phyloP scores from a whole-genome alignment of 805 yeast species.

The Yarrowia yakushimensis region DNA sequence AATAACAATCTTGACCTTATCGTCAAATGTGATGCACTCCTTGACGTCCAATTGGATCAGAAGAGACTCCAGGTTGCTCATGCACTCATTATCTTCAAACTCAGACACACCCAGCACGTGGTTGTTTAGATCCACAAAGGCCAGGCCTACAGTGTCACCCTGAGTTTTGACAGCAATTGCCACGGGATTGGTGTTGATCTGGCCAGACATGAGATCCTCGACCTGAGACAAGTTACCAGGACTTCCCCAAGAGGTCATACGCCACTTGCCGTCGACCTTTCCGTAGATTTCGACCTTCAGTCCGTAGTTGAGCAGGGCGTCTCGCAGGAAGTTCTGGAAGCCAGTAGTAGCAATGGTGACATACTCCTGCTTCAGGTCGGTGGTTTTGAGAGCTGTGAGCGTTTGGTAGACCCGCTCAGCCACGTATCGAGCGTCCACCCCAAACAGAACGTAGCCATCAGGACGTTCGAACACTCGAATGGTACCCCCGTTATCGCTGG shows the following conservation, averaged over 20 bases:
- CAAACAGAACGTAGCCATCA: conserved; percentile 74
- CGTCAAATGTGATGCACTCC: conserved; percentile 62
- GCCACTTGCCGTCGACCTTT: conserved; percentile 49
- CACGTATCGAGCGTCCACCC: conserved; percentile 72
- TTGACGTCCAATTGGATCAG: conserved; percentile 85
- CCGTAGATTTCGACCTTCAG: conserved; percentile 78
- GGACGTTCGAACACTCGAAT: conserved; percentile 75
- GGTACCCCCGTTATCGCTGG: conserved; percentile 23
- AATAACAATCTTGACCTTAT: conserved; percentile 66
- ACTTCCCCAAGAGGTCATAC: conserved; percentile 57
- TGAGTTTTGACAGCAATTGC: conserved; percentile 50
- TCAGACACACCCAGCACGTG: conserved; percentile 68
- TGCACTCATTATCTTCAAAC: conserved; percentile 82
- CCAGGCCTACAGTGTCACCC: conserved; percentile 59
- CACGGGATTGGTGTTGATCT: conserved; percentile 48
- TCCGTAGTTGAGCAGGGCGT: conserved; percentile 66
- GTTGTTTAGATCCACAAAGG: conserved; percentile 71
- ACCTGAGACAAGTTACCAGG: conserved; percentile 85
- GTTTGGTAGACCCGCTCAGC: conserved; percentile 86
- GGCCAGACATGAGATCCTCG: conserved; percentile 61
- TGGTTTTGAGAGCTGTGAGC: conserved; percentile 64
- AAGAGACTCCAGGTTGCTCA: conserved; percentile 79
- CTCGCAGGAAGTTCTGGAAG: conserved; percentile 58
- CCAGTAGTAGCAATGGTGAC: conserved; percentile 78
- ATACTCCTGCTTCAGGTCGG: conserved; percentile 26